Base-by-base conservation (phyloP, 192 early-diverging fungal species). In the Linderina pennispora region DNA sequence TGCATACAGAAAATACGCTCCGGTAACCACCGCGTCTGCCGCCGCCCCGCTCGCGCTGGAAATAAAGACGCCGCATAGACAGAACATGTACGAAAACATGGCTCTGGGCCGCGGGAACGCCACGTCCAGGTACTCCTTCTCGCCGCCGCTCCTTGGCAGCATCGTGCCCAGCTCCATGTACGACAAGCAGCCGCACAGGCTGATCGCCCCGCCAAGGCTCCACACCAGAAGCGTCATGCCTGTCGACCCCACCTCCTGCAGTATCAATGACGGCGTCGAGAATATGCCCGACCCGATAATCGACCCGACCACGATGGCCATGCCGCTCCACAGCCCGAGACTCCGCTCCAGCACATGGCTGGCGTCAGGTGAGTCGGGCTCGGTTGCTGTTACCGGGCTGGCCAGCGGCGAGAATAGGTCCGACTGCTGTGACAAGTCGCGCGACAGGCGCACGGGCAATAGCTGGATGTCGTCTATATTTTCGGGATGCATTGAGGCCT, bases 111-210 rank as follows among this genome's bases (percentile, higher is more conserved):
- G 42, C 35, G 66, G 77, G 45, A 65, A 81, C n/a, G 65, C 64
- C 25, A 63, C 54, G 13, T 69, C 75, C 36, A 81, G 65, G 43
- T 81, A 81, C 48, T 75, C 75, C 65, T 80, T 69, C 52, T 84
- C 82, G 17, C 82, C 82, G 9, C 82, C 82, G 43, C 71, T 75
- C 2, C 52, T 36, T 2, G 67, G 65, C 23, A 80, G 43, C 77
- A 78, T 75, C 0, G 74, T 74, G 8, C 77, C 77, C 9, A 77
- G 51, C 51, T 77, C 76, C 45, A 80, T 55, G 23, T 77, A 77
- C 25, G 61, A 52, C 0, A 53, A 43, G 20, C 64, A 66, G 3
- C 60, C 65, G 39, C 64, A 67, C 10, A 63, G 16, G 33, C 64
- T 75, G 25, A 68, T 46, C 2, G 37, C 24, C 0, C 62, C 72